These are phyloP conservation scores for Neobulgaria alba DNA, from an alignment of 2,329 filamentous ascomycete species.

Conservation along the genomic window DNA sequence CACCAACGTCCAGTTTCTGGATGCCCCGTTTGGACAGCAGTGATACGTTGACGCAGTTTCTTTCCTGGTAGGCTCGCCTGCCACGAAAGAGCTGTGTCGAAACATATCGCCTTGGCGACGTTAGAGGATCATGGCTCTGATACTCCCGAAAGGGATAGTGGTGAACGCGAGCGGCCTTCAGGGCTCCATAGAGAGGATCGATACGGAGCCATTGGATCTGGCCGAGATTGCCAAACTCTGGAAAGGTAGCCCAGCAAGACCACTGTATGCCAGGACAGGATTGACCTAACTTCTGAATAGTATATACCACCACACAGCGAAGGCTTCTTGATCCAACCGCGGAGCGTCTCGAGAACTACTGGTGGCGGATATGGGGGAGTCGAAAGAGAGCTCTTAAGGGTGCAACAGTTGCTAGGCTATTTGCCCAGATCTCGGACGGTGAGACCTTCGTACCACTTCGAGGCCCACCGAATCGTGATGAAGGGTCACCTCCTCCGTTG, in stretches of 20 bases:
- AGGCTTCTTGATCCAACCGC: constrained; percentile 53
- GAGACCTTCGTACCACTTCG: constrained; percentile 48
- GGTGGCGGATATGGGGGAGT: constrained; percentile 59
- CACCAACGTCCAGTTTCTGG: constrained; percentile 5
- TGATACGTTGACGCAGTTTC: constrained; percentile 21
- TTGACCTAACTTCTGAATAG: constrained; percentile 31
- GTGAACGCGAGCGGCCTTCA: constrained; percentile 45
- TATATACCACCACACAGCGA: constrained; percentile 52
- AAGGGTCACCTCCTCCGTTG: constrained; percentile 32
- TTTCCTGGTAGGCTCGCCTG: constrained; percentile 27
- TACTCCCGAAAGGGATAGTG: constrained; percentile 50
- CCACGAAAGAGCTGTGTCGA: constrained; percentile 26
- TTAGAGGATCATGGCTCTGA: constrained; percentile 30
- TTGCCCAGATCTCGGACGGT: constrained; percentile 49
- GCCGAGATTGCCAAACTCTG: constrained; percentile 48
- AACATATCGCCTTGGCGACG: constrained; percentile 8
- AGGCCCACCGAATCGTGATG: constrained; percentile 45
- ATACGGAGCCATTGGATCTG: constrained; percentile 33
- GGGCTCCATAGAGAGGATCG: constrained; percentile 42
- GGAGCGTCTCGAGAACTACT: constrained; percentile 54
- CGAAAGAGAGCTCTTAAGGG: constrained; percentile 39
- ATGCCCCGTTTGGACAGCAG: constrained; percentile 11
- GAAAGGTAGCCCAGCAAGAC: constrained; percentile 37
- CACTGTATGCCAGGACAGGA: constrained; percentile 1
- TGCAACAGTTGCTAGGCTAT: constrained; percentile 44